Evolutionary conservation across 768 basidiomycete species (phyloP).

Genomic region (Fomitopsis serialis): DNA sequence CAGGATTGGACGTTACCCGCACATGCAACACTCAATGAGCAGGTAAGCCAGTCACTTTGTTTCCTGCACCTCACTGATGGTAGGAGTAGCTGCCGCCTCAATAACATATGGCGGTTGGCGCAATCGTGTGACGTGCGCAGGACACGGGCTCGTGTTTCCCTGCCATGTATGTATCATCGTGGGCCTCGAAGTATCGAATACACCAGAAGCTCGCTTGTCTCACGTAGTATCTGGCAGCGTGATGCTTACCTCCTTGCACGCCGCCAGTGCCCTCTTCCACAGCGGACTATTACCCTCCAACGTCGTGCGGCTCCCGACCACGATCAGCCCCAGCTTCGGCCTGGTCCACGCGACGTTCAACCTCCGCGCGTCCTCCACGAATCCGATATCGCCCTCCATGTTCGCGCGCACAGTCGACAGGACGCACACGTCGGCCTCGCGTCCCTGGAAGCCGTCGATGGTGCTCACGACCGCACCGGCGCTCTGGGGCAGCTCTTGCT

Average conservation of each 20-base stretch:
- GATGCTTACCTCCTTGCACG: constrained; percentile 25
- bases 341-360: constrained; percentile 73
- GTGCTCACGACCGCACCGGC: constrained; percentile 36
- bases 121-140: too few species aligned
- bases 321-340: constrained; percentile 49
- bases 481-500: constrained; percentile 28
- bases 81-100: too few species aligned
- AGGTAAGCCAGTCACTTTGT: too few species aligned
- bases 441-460: constrained; percentile 62
- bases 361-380: constrained; percentile 53
- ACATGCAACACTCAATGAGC: too few species aligned
- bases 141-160: too few species aligned
- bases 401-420: constrained; percentile 65
- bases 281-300: constrained; percentile 36
- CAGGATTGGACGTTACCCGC: too few species aligned
- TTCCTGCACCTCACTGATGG: too few species aligned
- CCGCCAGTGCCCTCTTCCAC: constrained; percentile 46
- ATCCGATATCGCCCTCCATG: constrained; percentile 54
- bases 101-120: too few species aligned
- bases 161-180: too few species aligned
- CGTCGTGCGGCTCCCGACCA: constrained; percentile 54
- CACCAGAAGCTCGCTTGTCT: too few species aligned
- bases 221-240: constrained; percentile 5
- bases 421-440: constrained; percentile 63
- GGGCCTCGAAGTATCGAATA: too few species aligned